These are phyloP conservation scores for Galium porrigens DNA, from an alignment of 305 asterid species.

Conservation along the genomic window DNA sequence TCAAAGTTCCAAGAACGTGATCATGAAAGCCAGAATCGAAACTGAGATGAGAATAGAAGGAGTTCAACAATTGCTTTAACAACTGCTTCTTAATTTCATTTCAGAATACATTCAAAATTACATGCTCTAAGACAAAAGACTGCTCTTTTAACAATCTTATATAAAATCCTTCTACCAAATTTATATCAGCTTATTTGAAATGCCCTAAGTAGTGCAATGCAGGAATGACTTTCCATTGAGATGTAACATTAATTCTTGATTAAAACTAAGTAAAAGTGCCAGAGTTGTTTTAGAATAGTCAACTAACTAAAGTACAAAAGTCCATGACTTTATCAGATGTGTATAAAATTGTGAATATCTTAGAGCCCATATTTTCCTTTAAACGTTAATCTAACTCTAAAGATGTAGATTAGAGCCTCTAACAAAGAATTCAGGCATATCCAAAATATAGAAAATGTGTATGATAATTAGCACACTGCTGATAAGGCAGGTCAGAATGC, in stretches of 20 bases:
- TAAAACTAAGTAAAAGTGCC: neutral
- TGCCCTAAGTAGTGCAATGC: neutral
- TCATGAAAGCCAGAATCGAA: neutral
- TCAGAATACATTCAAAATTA: neutral
- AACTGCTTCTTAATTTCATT: neutral
- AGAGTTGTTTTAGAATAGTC: neutral
- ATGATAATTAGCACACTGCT: neutral
- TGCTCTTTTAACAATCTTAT: neutral
- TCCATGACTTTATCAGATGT: neutral
- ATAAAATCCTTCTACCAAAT: neutral
- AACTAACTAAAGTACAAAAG: neutral
- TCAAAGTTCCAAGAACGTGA: neutral
- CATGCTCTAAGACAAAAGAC: neutral
- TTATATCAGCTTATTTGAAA: neutral
- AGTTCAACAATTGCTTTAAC: neutral
- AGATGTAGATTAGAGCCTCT: constrained; percentile 1
- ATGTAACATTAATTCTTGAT: neutral
- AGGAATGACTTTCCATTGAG: neutral
- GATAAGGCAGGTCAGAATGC: neutral
- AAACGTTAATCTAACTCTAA: neutral
- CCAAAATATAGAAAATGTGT: neutral
- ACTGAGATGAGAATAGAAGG: neutral
- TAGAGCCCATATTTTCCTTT: neutral
- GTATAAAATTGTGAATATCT: neutral
- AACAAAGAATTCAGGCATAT: neutral